A percentile compares a stretch with the other conserved stretches of the same genome.
Evolutionary conservation across 352 stramenopile species (phyloP).

Genomic region (Saprolegnia parasitica): DNA sequence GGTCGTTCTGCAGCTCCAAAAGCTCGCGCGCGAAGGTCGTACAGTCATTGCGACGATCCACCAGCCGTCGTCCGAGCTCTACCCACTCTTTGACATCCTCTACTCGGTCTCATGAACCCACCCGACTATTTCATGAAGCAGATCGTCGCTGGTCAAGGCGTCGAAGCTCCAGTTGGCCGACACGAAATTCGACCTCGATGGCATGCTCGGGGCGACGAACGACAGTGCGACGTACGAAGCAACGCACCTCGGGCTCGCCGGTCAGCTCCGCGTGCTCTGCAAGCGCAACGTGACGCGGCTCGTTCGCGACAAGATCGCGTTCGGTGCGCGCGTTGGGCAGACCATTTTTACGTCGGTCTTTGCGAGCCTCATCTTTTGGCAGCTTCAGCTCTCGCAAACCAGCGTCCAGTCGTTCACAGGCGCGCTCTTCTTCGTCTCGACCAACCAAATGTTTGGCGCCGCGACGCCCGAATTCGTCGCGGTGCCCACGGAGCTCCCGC

Average conservation of each 20-base stretch:
- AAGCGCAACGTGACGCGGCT: constrained; percentile 42
- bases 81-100: constrained; percentile 47
- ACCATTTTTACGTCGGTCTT: constrained; percentile 40
- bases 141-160: constrained; percentile 36
- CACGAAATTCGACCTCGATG: background rate
- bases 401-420: constrained; percentile 45
- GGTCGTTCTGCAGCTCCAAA: constrained; percentile 46
- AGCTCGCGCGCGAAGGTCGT: constrained; percentile 69
- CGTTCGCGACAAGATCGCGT: constrained; percentile 34
- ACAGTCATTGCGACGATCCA: constrained; percentile 87
- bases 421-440: constrained; percentile 40
- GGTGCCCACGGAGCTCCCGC: constrained; percentile 41
- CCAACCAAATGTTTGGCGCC: constrained; percentile 44
- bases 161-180: constrained; percentile 33
- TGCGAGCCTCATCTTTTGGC: constrained; percentile 44
- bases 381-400: constrained; percentile 38
- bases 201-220: constrained; percentile 11
- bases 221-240: background rate
- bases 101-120: constrained; percentile 39
- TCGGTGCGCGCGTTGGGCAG: constrained; percentile 34
- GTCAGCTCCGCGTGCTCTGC: constrained; percentile 42
- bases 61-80: constrained; percentile 62
- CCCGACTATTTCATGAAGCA: constrained; percentile 7
- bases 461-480: constrained; percentile 37
- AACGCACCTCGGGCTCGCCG: constrained; percentile 10